These are phyloP conservation scores for Chondrostereum purpureum DNA, from an alignment of 1,284 basidiomycete genomes.

Conservation along the genomic window DNA sequence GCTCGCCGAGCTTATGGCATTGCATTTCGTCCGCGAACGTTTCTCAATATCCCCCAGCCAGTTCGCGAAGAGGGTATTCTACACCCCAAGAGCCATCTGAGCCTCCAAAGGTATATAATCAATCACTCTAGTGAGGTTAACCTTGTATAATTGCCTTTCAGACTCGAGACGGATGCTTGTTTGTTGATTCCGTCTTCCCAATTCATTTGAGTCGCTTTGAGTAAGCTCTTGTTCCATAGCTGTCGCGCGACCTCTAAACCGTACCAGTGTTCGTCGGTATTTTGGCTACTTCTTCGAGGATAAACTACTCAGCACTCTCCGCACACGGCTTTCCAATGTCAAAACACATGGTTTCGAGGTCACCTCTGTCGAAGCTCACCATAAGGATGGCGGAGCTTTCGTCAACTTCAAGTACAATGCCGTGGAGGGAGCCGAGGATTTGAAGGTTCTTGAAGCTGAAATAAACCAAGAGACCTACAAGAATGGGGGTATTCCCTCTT, in stretches of 20 bases:
- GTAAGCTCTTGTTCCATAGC: conserved; percentile 27
- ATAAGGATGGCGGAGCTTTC: conserved; percentile 85
- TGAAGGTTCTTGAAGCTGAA: conserved; percentile 43
- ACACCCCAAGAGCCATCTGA: no score
- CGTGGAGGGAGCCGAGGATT: conserved; percentile 30
- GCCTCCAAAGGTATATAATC: no score
- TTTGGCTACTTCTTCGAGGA: conserved; percentile 54
- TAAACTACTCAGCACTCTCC: conserved; percentile 39
- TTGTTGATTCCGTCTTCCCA: conserved; percentile 55
- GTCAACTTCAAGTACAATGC: conserved; percentile 67
- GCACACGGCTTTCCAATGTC: conserved; percentile 42
- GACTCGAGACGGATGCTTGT: conserved; percentile 37
- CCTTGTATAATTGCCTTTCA: no score
- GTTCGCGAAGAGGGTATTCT: no score
- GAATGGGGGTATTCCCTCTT: conserved; percentile 58
- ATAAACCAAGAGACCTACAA: conserved; percentile 35
- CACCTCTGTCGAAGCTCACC: conserved; percentile 51
- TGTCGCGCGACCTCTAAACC: conserved; percentile 8
- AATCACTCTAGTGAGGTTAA: no score
- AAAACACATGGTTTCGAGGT: conserved; percentile 51
- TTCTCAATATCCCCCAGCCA: no score
- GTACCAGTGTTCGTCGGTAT: conserved; percentile 53
- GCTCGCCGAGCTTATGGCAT: no score
- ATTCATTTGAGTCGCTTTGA: conserved; percentile 44
- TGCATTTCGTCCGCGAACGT: no score